Conservation (phyloP, 2,329 filamentous ascomycete species). For the Fusarium miscanthi region DNA sequence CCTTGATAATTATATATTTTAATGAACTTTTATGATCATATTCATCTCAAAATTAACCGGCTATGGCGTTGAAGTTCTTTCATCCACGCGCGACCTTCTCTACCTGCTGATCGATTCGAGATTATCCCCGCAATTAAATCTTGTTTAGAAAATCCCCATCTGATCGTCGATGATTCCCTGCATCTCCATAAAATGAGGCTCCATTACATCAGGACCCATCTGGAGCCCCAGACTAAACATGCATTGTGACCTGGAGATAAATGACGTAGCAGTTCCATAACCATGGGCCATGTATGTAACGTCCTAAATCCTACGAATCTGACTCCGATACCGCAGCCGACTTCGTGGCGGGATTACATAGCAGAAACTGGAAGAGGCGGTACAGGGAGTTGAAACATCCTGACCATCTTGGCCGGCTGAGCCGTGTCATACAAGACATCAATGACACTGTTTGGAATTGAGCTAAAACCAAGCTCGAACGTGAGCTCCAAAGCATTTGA, state of each 20-base stretch:
- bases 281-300: background rate
- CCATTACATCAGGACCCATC: conserved; percentile 28
- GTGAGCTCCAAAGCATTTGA: background rate
- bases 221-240: conserved; percentile 17
- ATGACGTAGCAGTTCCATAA: conserved; percentile 2
- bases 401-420: background rate
- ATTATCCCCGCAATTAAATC: conserved; percentile 11
- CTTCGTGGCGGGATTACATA: too few relatives aligned
- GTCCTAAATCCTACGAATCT: background rate
- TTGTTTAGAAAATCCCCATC: conserved; percentile 1
- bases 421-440: background rate
- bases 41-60: too few relatives aligned
- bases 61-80: background rate
- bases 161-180: conserved; percentile 17
- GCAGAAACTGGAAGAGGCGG: background rate
- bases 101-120: background rate
- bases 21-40: conserved; percentile 15
- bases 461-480: too few relatives aligned
- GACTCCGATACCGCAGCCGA: too few relatives aligned
- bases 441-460: background rate
- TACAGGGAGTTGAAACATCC: background rate
- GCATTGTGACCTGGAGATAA: background rate
- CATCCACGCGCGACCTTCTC: too few relatives aligned
- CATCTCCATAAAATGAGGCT: conserved; percentile 29
- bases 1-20: conserved; percentile 12